Evolutionary conservation across 1,284 basidiomycete genomes (phyloP).

Genomic region (Cutaneotrichosporon mucoides): DNA sequence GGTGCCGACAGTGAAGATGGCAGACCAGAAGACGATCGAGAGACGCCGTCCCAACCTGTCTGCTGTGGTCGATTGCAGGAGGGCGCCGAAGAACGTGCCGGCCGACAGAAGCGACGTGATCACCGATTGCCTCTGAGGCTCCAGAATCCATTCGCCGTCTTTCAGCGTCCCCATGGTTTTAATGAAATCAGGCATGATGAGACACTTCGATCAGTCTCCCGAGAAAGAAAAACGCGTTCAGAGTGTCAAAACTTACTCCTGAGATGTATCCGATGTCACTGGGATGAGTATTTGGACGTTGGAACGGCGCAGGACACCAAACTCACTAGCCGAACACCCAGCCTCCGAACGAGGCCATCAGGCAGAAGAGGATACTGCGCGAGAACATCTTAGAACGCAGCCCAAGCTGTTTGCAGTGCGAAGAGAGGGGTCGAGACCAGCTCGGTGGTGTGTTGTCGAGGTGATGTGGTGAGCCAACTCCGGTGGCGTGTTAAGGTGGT

Average conservation of each 20-base stretch:
- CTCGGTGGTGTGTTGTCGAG: not conserved
- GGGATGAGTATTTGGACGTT: not conserved
- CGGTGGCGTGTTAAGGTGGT: too few species aligned
- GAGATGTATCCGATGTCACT: slow-evolving; percentile 43
- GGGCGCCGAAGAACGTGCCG: slow-evolving; percentile 19
- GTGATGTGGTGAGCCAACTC: too few species aligned
- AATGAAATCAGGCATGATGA: slow-evolving; percentile 59
- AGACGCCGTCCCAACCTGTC: slow-evolving; percentile 67
- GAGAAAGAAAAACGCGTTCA: too few species aligned
- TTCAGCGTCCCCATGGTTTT: slow-evolving; percentile 58
- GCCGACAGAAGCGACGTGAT: slow-evolving; percentile 18
- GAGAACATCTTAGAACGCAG: not conserved
- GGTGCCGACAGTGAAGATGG: slow-evolving; percentile 61
- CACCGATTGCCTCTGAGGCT: slow-evolving; percentile 56
- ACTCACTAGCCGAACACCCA: slow-evolving; percentile 33
- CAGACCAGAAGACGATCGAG: slow-evolving; percentile 72
- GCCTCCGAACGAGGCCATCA: slow-evolving; percentile 18
- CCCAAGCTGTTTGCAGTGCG: too few species aligned
- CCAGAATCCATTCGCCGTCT: slow-evolving; percentile 57
- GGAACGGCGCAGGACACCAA: not conserved
- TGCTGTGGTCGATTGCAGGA: slow-evolving; percentile 59
- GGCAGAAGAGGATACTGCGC: not conserved
- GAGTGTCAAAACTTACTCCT: slow-evolving; percentile 49
- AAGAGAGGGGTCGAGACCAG: not conserved
- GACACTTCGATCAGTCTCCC: too few species aligned